Conservation (phyloP, 441 rosid genomes). For the Daphne laureola region DNA sequence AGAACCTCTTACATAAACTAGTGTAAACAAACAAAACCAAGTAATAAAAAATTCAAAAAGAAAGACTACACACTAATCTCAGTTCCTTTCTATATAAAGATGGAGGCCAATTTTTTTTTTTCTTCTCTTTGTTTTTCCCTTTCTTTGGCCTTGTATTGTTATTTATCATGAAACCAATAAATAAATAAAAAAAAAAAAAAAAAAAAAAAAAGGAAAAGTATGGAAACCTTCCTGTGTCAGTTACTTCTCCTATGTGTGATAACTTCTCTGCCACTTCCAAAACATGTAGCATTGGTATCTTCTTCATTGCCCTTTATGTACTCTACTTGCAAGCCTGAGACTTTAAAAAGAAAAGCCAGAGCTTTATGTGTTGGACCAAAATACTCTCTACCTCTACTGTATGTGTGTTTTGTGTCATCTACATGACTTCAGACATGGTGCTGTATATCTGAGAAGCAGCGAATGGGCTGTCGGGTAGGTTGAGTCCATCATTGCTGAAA, state of each 20-base stretch:
- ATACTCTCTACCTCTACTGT: constrained; percentile 21
- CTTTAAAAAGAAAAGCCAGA: background rate
- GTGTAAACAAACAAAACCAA: background rate
- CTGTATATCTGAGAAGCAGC: constrained; percentile 27
- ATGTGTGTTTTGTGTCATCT: constrained; percentile 28
- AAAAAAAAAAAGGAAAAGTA: constrained; percentile 22
- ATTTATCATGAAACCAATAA: constrained; percentile 19
- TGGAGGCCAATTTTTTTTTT: constrained; percentile 1
- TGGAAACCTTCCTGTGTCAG: constrained; percentile 25
- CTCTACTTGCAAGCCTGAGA: constrained; percentile 11
- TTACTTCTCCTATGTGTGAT: constrained; percentile 14
- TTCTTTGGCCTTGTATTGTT: constrained; percentile 15
- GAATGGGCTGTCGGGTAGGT: constrained; percentile 59
- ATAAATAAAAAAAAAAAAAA: constrained; percentile 22
- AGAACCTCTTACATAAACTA: too few relatives aligned
- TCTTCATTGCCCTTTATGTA: constrained; percentile 24
- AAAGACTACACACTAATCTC: constrained; percentile 17
- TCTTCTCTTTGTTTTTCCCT: too few relatives aligned
- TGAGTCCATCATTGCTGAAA: constrained; percentile 35
- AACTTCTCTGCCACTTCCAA: constrained; percentile 16
- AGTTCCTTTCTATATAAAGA: constrained; percentile 19
- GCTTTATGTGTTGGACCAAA: constrained; percentile 17
- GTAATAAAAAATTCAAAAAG: constrained; percentile 21
- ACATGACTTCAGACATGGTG: constrained; percentile 34
- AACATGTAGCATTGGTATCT: constrained; percentile 12